Evolutionary conservation across 805 yeast genomes (phyloP).

Genomic region (Candida silvicultrix): DNA sequence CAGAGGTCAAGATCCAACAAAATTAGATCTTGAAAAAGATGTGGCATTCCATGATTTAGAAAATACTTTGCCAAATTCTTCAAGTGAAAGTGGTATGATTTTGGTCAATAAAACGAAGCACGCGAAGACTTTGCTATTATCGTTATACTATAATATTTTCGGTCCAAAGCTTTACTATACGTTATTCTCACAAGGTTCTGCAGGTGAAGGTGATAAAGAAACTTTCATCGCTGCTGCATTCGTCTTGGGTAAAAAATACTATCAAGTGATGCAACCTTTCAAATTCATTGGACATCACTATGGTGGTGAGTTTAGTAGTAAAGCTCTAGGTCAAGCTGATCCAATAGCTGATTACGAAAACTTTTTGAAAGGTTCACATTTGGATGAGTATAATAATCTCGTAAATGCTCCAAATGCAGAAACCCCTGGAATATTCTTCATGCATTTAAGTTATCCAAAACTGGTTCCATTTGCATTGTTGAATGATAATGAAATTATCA

Average conservation of each 20-base stretch:
- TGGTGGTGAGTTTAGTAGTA: constrained; percentile 20
- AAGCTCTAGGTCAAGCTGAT: constrained; percentile 41
- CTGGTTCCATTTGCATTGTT: constrained; percentile 27
- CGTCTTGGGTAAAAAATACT: constrained; percentile 37
- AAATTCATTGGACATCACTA: constrained; percentile 30
- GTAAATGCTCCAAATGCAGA: constrained; percentile 10
- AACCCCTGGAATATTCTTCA: constrained; percentile 30
- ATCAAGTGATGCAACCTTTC: constrained; percentile 35
- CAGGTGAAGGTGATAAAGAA: constrained; percentile 73
- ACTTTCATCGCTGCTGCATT: constrained; percentile 60
- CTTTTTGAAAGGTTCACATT: constrained; percentile 12
- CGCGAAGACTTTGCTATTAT: constrained; percentile 42
- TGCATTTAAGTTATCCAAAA: constrained; percentile 60
- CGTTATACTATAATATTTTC: constrained; percentile 51
- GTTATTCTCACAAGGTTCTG: constrained; percentile 57
- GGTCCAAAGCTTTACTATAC: constrained; percentile 62
- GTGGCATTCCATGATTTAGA: constrained; percentile 47
- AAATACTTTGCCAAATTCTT: constrained; percentile 54
- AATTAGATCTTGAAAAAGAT: constrained; percentile 13
- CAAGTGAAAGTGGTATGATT: constrained; percentile 61
- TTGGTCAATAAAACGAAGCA: constrained; percentile 50
- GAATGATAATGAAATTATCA: constrained; percentile 21
- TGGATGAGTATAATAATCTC: constrained; percentile 11
- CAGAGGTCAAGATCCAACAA: constrained; percentile 20
- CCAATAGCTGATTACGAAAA: constrained; percentile 23